These are phyloP conservation scores for Euphrasia confusa DNA, from an alignment of 257 asterid genomes.

Conservation along the genomic window DNA sequence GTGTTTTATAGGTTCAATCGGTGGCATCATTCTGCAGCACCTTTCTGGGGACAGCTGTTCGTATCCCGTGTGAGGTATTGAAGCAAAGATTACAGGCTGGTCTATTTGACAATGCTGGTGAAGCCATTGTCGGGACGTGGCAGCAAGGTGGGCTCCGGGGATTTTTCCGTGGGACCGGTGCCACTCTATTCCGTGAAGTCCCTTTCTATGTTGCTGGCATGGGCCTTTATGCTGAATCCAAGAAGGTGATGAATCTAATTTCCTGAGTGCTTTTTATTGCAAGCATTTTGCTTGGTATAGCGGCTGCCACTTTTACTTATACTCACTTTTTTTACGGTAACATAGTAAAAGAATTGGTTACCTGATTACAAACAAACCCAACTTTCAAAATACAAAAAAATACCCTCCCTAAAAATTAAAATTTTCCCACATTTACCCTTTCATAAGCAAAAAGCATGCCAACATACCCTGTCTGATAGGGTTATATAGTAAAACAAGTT, in stretches of 20 bases:
- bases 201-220: slow-evolving; percentile 96
- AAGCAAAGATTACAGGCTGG: slow-evolving; percentile 97
- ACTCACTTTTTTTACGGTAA: neutral
- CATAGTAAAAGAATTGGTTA: neutral
- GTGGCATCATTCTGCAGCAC: slow-evolving; percentile 86
- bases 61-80: slow-evolving; percentile 92
- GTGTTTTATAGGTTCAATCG: slow-evolving; percentile 67
- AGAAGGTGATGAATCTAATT: slow-evolving; percentile 49
- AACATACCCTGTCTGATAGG: neutral
- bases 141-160: slow-evolving; percentile 81
- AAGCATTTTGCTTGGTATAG: slow-evolving; percentile 1
- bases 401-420: neutral
- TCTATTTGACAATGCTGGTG: slow-evolving; percentile 69
- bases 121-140: slow-evolving; percentile 81
- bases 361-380: too few species aligned
- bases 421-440: too few species aligned
- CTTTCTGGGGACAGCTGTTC: slow-evolving; percentile 79
- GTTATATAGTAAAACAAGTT: neutral
- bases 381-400: neutral
- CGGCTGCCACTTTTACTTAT: neutral
- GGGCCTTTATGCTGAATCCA: slow-evolving; percentile 96
- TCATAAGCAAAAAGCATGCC: too few species aligned
- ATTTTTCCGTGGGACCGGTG: slow-evolving; percentile 96
- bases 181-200: slow-evolving; percentile 86
- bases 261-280: neutral